Evolutionary conservation across 257 asterid genomes (phyloP).

Genomic region (Euphrasia confusa): DNA sequence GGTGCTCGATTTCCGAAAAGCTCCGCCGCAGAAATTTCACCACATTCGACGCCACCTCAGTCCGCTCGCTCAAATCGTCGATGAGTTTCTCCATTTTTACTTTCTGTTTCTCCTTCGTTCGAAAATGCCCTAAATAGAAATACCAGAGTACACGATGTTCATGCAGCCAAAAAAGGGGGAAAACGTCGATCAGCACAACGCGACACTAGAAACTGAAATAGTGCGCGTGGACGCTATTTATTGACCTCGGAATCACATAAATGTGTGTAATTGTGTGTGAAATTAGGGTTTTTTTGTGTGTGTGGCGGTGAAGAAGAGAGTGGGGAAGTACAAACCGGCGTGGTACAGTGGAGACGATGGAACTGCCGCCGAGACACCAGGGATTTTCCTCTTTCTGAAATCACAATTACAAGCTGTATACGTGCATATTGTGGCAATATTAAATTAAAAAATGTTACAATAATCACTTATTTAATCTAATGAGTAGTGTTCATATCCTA

Average conservation of each 20-base stretch:
- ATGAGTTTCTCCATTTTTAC: constrained; percentile 16
- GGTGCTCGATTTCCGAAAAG: constrained; percentile 6
- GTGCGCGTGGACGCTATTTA: neutral
- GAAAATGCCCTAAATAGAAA: neutral
- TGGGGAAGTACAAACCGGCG: neutral
- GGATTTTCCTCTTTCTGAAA: neutral
- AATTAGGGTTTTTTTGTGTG: constrained; percentile 12
- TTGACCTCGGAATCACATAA: too few relatives aligned
- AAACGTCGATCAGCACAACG: neutral
- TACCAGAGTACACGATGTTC: neutral
- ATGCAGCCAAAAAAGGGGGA: neutral
- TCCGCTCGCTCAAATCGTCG: constrained; percentile 19
- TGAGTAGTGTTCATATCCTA: too few relatives aligned
- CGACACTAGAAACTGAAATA: neutral
- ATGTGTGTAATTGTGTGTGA: neutral
- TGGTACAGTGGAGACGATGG: neutral
- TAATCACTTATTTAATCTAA: too few relatives aligned
- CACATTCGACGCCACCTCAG: constrained; percentile 23
- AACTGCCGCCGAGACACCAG: neutral
- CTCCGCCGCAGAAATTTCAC: constrained; percentile 3
- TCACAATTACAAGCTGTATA: neutral
- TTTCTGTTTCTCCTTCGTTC: neutral
- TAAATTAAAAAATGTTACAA: too few relatives aligned
- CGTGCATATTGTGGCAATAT: neutral
- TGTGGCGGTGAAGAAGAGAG: neutral